phyloP scores from a whole-genome alignment of 495 filamentous ascomycete genomes.

The Chlorociboria aeruginascens region DNA sequence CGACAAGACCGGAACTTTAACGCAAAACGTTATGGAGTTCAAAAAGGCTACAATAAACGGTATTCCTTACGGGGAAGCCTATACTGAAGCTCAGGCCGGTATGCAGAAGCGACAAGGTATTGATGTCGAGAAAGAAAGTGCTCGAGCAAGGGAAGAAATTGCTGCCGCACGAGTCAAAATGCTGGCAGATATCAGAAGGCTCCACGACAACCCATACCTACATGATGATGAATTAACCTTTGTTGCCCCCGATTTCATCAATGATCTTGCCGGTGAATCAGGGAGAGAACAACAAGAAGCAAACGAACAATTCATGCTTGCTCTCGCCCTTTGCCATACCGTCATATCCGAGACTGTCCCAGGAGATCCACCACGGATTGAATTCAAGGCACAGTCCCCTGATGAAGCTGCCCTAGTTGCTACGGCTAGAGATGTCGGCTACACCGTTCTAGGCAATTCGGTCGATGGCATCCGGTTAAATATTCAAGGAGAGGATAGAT shows the following conservation, averaged over 20 bases:
- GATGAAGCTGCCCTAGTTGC: conserved; percentile 93
- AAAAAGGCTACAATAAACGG: conserved; percentile 96
- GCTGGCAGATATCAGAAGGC: conserved; percentile 54
- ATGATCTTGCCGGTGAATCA: conserved; percentile 64
- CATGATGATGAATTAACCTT: conserved; percentile 86
- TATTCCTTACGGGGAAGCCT: conserved; percentile 89
- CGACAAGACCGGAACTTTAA: conserved; percentile 96
- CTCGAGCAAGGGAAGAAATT: conserved; percentile 64
- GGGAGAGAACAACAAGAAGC: conserved; percentile 66
- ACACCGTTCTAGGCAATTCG: conserved; percentile 78
- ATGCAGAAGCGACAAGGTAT: conserved; percentile 87
- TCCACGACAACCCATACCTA: conserved; percentile 86
- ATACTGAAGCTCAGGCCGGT: conserved; percentile 90
- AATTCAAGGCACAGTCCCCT: conserved; percentile 95
- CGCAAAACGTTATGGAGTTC: conserved; percentile 99
- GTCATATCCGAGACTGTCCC: conserved; percentile 87
- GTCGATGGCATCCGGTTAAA: conserved; percentile 73
- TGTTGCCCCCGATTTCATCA: conserved; percentile 76
- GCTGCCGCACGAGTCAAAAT: conserved; percentile 62
- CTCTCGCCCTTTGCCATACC: conserved; percentile 88
- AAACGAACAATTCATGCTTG: conserved; percentile 86
- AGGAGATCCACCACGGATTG: conserved; percentile 77
- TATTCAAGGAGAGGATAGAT: conserved; percentile 69
- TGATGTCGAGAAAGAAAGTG: conserved; percentile 69
- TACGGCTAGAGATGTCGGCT: conserved; percentile 90